Conservation (phyloP, 1,284 basidiomycete species). For the Papiliotrema laurentii region DNA sequence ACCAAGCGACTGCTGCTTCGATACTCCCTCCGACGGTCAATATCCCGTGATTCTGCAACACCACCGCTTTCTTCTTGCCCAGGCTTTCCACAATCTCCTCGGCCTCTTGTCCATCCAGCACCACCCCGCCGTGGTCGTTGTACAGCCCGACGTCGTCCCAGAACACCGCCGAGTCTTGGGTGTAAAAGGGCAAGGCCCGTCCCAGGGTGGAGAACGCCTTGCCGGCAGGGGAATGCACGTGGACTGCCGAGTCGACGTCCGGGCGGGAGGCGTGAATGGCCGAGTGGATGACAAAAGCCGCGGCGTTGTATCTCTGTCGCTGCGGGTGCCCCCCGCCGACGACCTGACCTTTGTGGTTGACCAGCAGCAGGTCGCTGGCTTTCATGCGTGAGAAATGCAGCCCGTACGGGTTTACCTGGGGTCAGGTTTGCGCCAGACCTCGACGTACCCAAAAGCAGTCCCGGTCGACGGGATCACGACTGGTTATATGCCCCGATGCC, state of each 20-base stretch:
- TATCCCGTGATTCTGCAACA: constrained; percentile 59
- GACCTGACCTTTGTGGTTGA: constrained; percentile 52
- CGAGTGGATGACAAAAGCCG: constrained; percentile 56
- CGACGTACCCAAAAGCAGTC: constrained; percentile 59
- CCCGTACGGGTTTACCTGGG: constrained; percentile 24
- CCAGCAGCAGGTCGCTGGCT: constrained; percentile 51
- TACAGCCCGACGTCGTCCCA: constrained; percentile 25
- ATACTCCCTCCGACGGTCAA: constrained; percentile 50
- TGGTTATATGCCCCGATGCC: constrained; percentile 59
- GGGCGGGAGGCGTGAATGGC: constrained; percentile 60
- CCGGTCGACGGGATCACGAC: constrained; percentile 53
- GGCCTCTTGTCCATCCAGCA: constrained; percentile 59
- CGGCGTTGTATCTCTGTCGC: constrained; percentile 49
- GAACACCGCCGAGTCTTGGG: constrained; percentile 30
- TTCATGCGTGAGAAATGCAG: constrained; percentile 52
- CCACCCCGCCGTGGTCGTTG: constrained; percentile 57
- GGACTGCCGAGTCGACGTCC: constrained; percentile 60
- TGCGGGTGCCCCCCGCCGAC: constrained; percentile 50
- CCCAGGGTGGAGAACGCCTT: constrained; percentile 60
- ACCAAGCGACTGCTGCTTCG: constrained; percentile 25
- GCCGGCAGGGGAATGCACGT: constrained; percentile 62
- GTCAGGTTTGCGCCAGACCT: constrained; percentile 37
- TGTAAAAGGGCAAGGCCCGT: constrained; percentile 53
- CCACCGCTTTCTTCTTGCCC: constrained; percentile 49
- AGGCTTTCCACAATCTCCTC: constrained; percentile 56